Conservation (phyloP, 2,329 filamentous ascomycete genomes). For the Rachicladosporium sp. region DNA sequence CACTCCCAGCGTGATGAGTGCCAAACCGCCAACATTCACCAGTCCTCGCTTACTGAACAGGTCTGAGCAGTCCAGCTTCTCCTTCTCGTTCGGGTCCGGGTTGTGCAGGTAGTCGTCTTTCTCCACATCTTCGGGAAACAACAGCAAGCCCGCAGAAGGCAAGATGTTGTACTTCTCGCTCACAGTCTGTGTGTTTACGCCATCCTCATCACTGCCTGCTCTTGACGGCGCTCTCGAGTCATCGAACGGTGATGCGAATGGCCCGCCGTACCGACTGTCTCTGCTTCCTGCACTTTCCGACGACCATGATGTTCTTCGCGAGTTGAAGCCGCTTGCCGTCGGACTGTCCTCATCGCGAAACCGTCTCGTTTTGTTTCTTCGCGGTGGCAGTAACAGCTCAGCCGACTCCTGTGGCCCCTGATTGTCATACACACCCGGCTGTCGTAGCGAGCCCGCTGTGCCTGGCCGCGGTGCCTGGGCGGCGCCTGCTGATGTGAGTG, state of each 20-base stretch:
- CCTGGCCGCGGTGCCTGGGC: conserved; percentile 1
- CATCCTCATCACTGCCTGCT: conserved; percentile 51
- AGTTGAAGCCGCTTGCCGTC: conserved; percentile 40
- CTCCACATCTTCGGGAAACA: conserved; percentile 61
- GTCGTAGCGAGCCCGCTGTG: conserved; percentile 11
- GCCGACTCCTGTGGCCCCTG: conserved; percentile 29
- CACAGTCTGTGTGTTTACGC: conserved; percentile 59
- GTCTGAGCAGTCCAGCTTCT: conserved; percentile 45
- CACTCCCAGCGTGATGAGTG: conserved; percentile 47
- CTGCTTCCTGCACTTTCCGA: conserved; percentile 43
- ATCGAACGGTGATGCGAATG: conserved; percentile 44
- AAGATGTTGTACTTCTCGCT: conserved; percentile 63
- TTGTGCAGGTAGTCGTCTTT: conserved; percentile 64
- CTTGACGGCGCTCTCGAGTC: conserved; percentile 48
- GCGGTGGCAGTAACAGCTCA: conserved; percentile 40
- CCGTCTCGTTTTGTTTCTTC: conserved; percentile 35
- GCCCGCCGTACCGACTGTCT: conserved; percentile 37
- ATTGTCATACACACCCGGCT: conserved; percentile 10
- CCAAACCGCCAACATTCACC: conserved; percentile 51
- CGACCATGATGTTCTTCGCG: conserved; percentile 52
- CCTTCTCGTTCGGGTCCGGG: conserved; percentile 52
- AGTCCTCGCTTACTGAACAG: conserved; percentile 53
- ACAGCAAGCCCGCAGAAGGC: conserved; percentile 51
- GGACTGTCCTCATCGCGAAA: conserved; percentile 43
- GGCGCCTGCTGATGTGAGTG: conserved; percentile 30